A percentile compares a stretch with the other conserved stretches of the same genome.
Evolutionary conservation across 805 yeast genomes (phyloP).

Genomic region (Kurtzmaniella fragi): DNA sequence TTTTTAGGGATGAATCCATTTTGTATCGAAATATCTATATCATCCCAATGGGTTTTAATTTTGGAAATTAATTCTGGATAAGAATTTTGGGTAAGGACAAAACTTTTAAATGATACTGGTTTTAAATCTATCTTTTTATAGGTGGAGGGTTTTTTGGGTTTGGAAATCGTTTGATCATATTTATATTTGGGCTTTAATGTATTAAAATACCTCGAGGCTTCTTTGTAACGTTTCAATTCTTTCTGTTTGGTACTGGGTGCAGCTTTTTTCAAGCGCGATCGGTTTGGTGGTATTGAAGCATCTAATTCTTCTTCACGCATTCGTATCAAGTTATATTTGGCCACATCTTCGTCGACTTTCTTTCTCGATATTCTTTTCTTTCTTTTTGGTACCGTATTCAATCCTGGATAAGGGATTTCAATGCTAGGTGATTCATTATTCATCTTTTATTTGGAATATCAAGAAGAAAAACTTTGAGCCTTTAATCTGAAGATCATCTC

Average conservation of each 20-base stretch:
- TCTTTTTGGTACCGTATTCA: too few relatives aligned
- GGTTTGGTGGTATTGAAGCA: constrained; percentile 22
- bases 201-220: not conserved
- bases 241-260: not conserved
- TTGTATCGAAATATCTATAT: constrained; percentile 20
- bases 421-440: too few relatives aligned
- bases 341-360: constrained; percentile 13
- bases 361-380: too few relatives aligned
- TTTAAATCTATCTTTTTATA: too few relatives aligned
- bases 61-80: constrained; percentile 16
- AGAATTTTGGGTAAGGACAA: constrained; percentile 2
- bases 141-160: too few relatives aligned
- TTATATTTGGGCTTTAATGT: too few relatives aligned
- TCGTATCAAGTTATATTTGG: constrained; percentile 9
- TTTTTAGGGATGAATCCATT: constrained; percentile 21
- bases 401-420: too few relatives aligned
- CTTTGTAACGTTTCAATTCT: not conserved
- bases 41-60: constrained; percentile 11
- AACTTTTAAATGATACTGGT: too few relatives aligned
- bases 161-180: too few relatives aligned
- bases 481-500: not conserved
- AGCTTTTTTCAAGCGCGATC: constrained; percentile 4
- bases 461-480: not conserved
- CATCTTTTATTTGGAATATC: too few relatives aligned
- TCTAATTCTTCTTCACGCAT: constrained; percentile 12